Evolutionary conservation across 257 asterid species (phyloP), one percentile per base, ranked within the genome.

Genomic region (Solanum bulbocastanum): DNA sequence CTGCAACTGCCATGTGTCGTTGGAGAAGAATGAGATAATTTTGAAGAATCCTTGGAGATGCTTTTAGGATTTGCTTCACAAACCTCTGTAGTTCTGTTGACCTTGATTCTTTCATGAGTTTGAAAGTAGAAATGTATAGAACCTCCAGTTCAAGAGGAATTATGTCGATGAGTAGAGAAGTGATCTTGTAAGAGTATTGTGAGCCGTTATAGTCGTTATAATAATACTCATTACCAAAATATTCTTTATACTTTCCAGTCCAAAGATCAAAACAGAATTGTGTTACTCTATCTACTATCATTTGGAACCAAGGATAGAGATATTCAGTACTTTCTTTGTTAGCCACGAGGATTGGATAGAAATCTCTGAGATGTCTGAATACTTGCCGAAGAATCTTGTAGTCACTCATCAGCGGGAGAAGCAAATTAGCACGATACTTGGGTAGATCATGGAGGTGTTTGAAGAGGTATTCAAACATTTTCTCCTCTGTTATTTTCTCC

Each of bases 181-280:
- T 1, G 1, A 74, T 20, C 49, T 74, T 74, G 82, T 2, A 36
- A 14, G 20, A 68, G 22, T 22, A 68, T 68, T 27, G 1, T 1
- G 23, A 71, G 37, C 20, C 25, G 0, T 0, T 0, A 18, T 15
- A 16, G 1, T 5, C 8, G 1, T 15, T 1, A 7, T 14, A 49
- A 15, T 46, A 1, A 5, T 46, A 4, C 2, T 23, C 16, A 4
- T 10, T 4, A 5, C 5, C 37, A 5, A 1, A 2, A 1, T 25
- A 0, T 5, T 2, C 1, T 30, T 6, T 68, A 30, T 3, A 3
- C 4, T 32, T 0, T 15, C 5, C 40, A 16, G 6, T 16, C 82
- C 82, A 73, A 73, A 35, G 49, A 20, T 36, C 30, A 73, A 73
- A 22, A 36, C 30, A 73, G 18, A 73, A 36, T 10, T 73, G 9